phyloP scores from a whole-genome alignment of 768 basidiomycete species.

The Russula emetica region DNA sequence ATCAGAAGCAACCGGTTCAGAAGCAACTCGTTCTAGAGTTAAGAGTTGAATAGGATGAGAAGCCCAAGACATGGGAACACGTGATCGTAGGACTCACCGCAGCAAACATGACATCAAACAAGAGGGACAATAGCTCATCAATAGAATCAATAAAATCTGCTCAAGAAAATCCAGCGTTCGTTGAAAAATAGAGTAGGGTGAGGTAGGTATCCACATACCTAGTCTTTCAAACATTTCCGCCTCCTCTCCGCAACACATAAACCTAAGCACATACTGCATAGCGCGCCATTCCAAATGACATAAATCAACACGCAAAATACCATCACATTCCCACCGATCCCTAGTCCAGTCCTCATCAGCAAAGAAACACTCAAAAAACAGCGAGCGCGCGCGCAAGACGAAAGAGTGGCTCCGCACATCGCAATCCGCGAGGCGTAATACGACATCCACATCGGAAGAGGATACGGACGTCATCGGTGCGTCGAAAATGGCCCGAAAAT shows the following conservation, averaged over 20 bases:
- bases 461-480: conserved; percentile 34
- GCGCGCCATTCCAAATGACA: conserved; percentile 66
- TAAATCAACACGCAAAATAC: conserved; percentile 62
- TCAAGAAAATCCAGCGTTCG: not conserved
- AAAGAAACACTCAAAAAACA: conserved; percentile 82
- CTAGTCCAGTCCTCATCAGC: conserved; percentile 77
- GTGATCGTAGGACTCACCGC: conserved; percentile 54
- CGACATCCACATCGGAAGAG: conserved; percentile 70
- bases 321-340: conserved; percentile 49
- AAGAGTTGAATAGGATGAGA: not conserved
- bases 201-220: conserved; percentile 42
- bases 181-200: not conserved
- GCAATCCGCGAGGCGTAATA: conserved; percentile 64
- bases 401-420: conserved; percentile 64
- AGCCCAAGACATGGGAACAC: not conserved
- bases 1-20: conserved; percentile 80
- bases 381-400: conserved; percentile 76
- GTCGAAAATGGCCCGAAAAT: conserved; percentile 50
- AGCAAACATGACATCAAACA: conserved; percentile 80
- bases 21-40: conserved; percentile 72
- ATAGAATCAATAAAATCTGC: conserved; percentile 58
- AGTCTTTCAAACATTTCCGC: conserved; percentile 66
- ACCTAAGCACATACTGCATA: conserved; percentile 71
- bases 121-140: conserved; percentile 79
- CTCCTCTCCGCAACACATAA: conserved; percentile 70